Evolutionary conservation across 164 flowering plant species (phyloP), one percentile per base, ranked within the genome.

Genomic region (Kalanchoe fedtschenkoi): DNA sequence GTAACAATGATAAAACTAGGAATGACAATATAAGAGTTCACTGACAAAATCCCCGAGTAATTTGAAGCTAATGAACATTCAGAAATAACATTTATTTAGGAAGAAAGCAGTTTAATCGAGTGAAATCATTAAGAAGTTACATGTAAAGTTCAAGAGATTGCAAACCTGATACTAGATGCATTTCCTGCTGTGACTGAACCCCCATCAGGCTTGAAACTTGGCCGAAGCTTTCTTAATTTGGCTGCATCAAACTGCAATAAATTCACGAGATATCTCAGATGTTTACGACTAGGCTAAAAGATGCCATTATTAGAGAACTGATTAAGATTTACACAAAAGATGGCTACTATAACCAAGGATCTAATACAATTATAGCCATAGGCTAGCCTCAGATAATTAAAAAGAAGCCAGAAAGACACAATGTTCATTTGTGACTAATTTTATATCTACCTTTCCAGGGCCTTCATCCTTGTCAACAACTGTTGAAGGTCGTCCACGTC

Each of bases 131-230:
- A 33, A 32, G 22, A 26, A 34, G 21, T 7, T 28, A 43, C 22
- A 37, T 6, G 29, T 21, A 4, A 13, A 47, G 10, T 47, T 37
- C 4, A 6, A 19, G 11, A 57, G 33, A 16, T 37, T 35, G 6
- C 39, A 37, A 37, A 93, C 97, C 97, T 90, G 74, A 93, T 87
- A 58, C 82, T 87, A 54, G 99, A 93, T 66, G 97, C 92, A 84
- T 93, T 93, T 61, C 97, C 99, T 39, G 99, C 95, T 30, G 99
- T 93, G 60, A 90, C 95, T 70, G 97, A 71, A 56, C 99, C 97
- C 55, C 88, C 89, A 70, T 68, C 73, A 60, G 77, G 79, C 78
- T 93, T 90, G 71, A 90, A 93, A 74, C 90, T 90, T 46, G 97
- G 92, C 14, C 95, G 74, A 39, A 93, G 95, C 77, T 93, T 90